Evolutionary conservation across 768 basidiomycete genomes (phyloP).

Genomic region (Trametopsis cervina): DNA sequence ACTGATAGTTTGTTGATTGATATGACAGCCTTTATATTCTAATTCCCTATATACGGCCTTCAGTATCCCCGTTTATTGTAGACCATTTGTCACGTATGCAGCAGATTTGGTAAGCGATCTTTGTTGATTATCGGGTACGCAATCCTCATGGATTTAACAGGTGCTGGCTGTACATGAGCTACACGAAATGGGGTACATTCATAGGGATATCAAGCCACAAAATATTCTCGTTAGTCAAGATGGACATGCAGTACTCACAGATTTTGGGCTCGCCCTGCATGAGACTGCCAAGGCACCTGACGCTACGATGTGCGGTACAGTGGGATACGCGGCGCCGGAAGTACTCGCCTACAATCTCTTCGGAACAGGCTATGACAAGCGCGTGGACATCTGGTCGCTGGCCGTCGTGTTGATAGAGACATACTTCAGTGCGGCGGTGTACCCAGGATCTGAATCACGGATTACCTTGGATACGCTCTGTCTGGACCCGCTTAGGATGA

Average conservation of each 20-base stretch:
- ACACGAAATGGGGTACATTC: conserved; percentile 47
- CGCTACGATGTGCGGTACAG: conserved; percentile 3
- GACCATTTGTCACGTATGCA: conserved; percentile 10
- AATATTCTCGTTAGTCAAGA: conserved; percentile 34
- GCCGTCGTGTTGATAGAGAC: conserved; percentile 44
- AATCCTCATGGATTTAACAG: neutral
- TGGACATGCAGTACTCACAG: conserved; percentile 15
- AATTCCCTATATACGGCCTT: conserved; percentile 8
- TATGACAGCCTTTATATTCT: conserved; percentile 9
- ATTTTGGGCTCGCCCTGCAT: conserved; percentile 15
- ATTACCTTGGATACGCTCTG: neutral
- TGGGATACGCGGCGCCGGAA: conserved; percentile 7
- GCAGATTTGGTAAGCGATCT: conserved; percentile 17
- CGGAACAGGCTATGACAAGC: neutral
- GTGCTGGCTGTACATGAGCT: conserved; percentile 18
- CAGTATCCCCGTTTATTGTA: neutral
- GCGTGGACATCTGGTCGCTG: conserved; percentile 40
- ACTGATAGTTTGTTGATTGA: neutral
- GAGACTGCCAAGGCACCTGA: neutral
- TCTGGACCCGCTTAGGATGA: neutral
- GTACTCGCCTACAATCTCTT: neutral
- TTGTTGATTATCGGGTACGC: neutral
- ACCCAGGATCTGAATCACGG: neutral
- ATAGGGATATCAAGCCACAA: conserved; percentile 54
- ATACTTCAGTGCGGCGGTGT: neutral